Evolutionary conservation across 352 stramenopile genomes (phyloP), one percentile per base, ranked within the genome.

Genomic region (Globisporangium nunn): DNA sequence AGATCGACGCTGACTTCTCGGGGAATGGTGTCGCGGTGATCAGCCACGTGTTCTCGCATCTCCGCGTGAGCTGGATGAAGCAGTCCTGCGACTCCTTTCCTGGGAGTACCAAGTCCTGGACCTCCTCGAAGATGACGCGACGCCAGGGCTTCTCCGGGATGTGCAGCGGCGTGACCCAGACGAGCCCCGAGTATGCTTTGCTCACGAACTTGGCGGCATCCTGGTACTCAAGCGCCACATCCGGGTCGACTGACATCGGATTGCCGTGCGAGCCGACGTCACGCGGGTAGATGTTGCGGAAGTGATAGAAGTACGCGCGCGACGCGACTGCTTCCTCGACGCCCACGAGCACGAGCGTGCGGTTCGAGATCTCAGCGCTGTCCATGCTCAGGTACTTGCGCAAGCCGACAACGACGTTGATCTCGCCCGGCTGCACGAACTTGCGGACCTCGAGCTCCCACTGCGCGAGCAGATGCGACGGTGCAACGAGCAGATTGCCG

Each of bases 1-100:
- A 93, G 48, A 95, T 90, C 28, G 75, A 89, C 17, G 85, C 81
- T 3, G 71, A 74, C 18, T 87, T 88, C 18, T 83, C 78, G 0
- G 85, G 83, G 35, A 95, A 95, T 11, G 85, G 83, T 43, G 85
- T 95, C 11, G 85, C 85, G 5, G 77, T 92, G 56, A 95, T 88
- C 49, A 95, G 66, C 85, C 85, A 95, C 31, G 92, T 78, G 64
- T 95, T 85, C 58, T 85, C 64, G 46, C 79, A 83, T 15, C 70
- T 65, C 33, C 75, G 76, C 33, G 81, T 93, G 28, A 95, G 77
- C 59, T 95, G 85, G 49, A 95, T 74, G 48, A 95, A 87, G 59
- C 85, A 93, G 59, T 95, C 83, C 48, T 90, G 76, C 6, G 76
- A 76, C 48, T 74, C 63, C 28, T 83, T 87, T 4, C 83, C 85